Evolutionary conservation across 2,329 filamentous ascomycete species (phyloP), one percentile per base, ranked within the genome.

Genomic region (Cladophialophora exuberans): DNA sequence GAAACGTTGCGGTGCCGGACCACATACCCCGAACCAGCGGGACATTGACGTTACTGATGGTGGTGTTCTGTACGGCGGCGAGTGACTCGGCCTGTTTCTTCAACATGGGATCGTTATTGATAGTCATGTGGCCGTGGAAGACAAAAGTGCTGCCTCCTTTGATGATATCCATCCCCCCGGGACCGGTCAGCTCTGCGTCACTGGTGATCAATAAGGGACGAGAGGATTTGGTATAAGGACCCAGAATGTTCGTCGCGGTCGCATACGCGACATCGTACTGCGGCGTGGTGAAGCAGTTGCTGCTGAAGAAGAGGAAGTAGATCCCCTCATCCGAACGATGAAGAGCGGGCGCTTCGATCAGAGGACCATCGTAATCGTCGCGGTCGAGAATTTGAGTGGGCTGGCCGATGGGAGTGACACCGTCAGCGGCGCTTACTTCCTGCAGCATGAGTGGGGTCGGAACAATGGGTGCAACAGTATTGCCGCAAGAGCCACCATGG

Each of bases 221-320:
- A 4, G 61, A 61, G 2, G 64, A 67, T 62, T 73, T 75, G 1
- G 60, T 65, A 48, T 72, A 75, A 3, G 73, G 73, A 0, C 73
- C 73, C 0, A 57, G 62, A 17, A 75, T 62, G 13, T 62, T 63
- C 13, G 61, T 59, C 4, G 78, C 72, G 6, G 79, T 80, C 2
- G 84, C 83, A 64, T 83, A 86, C 50, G 79, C 78, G n/a, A 84
- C 74, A 62, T 85, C 80, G 67, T 87, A 87, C 31, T 65, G 64
- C 2, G 76, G 67, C 22, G 77, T 75, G 1, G 76, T 76, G 67
- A 75, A 87, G 69, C 83, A 85, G 52, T 84, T 79, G 36, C 79
- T 81, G 63, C 80, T 84, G 69, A 81, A 87, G 66, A 86, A 85
- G 38, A 87, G 70, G 46, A 83, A 75, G 64, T 86, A 86, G 11